Percentiles rank a stretch among this genome's conserved stretches.
These are phyloP conservation scores for Iberis pinnata DNA, from an alignment of 345 rosid genomes.

Conservation along the genomic window DNA sequence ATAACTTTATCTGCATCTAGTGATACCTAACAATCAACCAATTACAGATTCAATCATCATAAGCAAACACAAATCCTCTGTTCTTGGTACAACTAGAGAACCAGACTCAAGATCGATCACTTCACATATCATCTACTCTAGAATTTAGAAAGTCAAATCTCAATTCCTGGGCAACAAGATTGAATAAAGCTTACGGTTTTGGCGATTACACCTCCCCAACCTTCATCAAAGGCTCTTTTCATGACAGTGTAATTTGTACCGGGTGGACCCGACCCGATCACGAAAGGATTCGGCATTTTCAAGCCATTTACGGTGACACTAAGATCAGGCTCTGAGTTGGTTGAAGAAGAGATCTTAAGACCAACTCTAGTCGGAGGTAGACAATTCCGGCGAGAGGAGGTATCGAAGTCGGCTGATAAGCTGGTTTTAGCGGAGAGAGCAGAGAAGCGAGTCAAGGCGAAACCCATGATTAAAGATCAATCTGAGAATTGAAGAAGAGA, in stretches of 20 bases:
- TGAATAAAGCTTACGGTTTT: conserved; percentile 57
- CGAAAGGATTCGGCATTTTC: conserved; percentile 84
- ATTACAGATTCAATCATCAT: conserved; percentile 13
- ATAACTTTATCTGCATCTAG: conserved; percentile 86
- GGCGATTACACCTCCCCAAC: conserved; percentile 98
- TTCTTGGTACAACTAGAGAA: conserved; percentile 14
- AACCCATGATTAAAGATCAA: conserved; percentile 32
- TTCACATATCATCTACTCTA: conserved; percentile 1
- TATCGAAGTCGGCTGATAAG: conserved; percentile 30
- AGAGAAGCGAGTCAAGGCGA: conserved; percentile 42
- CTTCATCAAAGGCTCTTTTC: conserved; percentile 96
- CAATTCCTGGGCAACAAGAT: neutral
- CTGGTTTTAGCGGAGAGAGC: conserved; percentile 25
- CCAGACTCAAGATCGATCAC: neutral
- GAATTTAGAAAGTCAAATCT: conserved; percentile 3
- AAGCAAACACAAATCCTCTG: conserved; percentile 18
- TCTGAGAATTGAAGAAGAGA: neutral
- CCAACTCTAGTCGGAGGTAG: conserved; percentile 41
- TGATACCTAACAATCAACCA: conserved; percentile 54
- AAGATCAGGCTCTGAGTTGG: conserved; percentile 64
- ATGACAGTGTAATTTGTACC: conserved; percentile 95
- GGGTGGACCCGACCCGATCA: conserved; percentile 96
- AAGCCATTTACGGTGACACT: conserved; percentile 80
- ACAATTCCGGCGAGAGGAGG: conserved; percentile 27
- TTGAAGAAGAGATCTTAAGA: conserved; percentile 41